Evolutionary conservation across 2,329 filamentous ascomycete genomes (phyloP), one percentile per base, ranked within the genome.

Genomic region (Macrophomina tecta): DNA sequence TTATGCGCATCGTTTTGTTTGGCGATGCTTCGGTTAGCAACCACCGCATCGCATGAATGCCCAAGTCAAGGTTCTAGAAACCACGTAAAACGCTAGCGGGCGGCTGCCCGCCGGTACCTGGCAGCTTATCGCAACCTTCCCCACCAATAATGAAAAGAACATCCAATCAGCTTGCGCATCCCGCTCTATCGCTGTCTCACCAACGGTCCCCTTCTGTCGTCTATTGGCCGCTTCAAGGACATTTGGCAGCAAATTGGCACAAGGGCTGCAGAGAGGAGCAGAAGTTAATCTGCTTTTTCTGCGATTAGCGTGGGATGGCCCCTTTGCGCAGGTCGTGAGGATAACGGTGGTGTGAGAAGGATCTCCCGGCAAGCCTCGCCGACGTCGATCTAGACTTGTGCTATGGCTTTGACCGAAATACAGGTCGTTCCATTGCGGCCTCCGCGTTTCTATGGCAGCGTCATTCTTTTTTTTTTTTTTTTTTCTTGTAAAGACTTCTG

Each of bases 1-100:
- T n/a, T 18, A 36, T 62, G 58, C 58, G 34, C 23, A 45, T n/a
- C 45, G 58, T 62, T 62, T 49, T 62, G 58, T 62, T 62, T 49
- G 12, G 32, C 42, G n/a, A 46, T 61, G 40, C 56, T 34, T 61
- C 56, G 56, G 56, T 40, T 46, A 46, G 18, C 11, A 45, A n/a
- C 11, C 9, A 16, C 16, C 4, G 45, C 48, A 34, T n/a, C 45
- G 32, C 58, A 49, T 62, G 45, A 49, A 62, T 34, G 34, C 30
- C 34, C 32, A 34, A 49, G 12, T 53, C 16, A 16, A 36, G 53
- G 38, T 60, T 60, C 40, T 36, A 60, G 38, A 60, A 46, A 30
- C 55, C 12, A 16, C 40, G 18, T 11, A 46, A 45, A 60, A 46
- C 40, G 36, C 56, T 46, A 46, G 40, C 38, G 55, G 48, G 30